Base-by-base conservation (phyloP, 352 stramenopile species). In the Elongisporangium prolatum region DNA sequence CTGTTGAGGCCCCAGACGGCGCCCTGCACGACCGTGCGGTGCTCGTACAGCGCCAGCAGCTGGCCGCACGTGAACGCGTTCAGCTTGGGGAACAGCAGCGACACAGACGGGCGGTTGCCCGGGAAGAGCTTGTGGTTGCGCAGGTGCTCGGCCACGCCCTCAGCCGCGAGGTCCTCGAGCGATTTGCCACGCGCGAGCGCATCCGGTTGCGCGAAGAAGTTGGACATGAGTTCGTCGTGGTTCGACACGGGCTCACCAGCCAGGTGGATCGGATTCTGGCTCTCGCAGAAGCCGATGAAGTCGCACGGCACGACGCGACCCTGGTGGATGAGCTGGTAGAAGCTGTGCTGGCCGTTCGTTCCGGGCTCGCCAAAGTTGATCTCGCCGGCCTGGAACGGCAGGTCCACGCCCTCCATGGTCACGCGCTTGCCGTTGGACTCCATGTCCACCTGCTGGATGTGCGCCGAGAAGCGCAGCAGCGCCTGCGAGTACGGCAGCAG, bases 321-420 rank as follows among this genome's bases (percentile, higher is more conserved):
- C 77, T 99, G 97, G 87, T 99, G 98, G 63, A 99, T 97, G 47
- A 99, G 84, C 86, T 99, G 98, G 77, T 99, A 99, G 76, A 99
- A 99, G 54, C 74, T 92, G 88, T 99, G 97, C 79, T 99, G 96
- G 21, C 96, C 96, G 76, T 99, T 99, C 53, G 94, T 99, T 51
- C 97, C 97, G 13, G 96, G 91, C 75, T 99, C 97, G 50, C 97
- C 97, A 71, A 99, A 99, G 77, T 98, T 96, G 65, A 98, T 80
- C 66, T 99, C 97, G 38, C 97, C 98, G 3, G 91, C 85, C 54
- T 92, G 72, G 76, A 99, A 98, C 37, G 89, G 80, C 16, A 99
- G 76, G 40, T 90, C 81, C 4, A 89, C 85, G 28, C 98, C 97
- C 69, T 99, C 95, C 47, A 97, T 68, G 5, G 81, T 92, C 54